phyloP scores from a whole-genome alignment of 1,284 basidiomycete genomes.

The Lignosus rhinocerotis region DNA sequence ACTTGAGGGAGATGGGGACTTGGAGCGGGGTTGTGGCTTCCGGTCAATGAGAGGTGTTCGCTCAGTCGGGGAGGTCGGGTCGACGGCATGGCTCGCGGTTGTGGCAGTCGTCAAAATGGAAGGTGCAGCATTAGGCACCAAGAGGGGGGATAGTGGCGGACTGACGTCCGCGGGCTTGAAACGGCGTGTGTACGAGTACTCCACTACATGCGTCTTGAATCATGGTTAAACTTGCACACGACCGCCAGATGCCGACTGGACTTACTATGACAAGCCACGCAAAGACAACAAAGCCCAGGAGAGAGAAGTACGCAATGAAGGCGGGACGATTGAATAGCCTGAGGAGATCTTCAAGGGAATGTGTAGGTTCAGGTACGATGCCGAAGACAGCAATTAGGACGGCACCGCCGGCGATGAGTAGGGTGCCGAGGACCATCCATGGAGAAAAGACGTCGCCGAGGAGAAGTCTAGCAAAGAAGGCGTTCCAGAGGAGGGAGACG shows the following conservation, averaged over 20 bases:
- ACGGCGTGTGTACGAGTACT: constrained; percentile 45
- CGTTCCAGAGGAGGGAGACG: constrained; percentile 93
- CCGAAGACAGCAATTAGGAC: constrained; percentile 91
- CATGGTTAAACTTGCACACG: constrained; percentile 11
- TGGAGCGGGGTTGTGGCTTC: constrained; percentile 37
- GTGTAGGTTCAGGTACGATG: constrained; percentile 90
- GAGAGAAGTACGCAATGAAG: constrained; percentile 82
- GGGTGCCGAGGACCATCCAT: constrained; percentile 84
- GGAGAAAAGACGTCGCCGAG: constrained; percentile 86
- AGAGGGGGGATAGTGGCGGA: constrained; percentile 36
- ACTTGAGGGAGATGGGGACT: constrained; percentile 29
- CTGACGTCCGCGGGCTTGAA: constrained; percentile 32
- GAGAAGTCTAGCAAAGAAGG: constrained; percentile 85
- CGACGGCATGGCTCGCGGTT: constrained; percentile 34
- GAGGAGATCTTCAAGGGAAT: constrained; percentile 86
- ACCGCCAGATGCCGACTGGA: background rate
- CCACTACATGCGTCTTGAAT: constrained; percentile 55
- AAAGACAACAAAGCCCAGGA: constrained; percentile 67
- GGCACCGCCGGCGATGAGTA: constrained; percentile 87
- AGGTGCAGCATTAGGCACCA: constrained; percentile 31
- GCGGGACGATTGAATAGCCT: constrained; percentile 75
- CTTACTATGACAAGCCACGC: constrained; percentile 66
- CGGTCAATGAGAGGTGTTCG: constrained; percentile 60
- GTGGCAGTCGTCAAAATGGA: constrained; percentile 32
- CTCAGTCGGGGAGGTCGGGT: constrained; percentile 46